These are phyloP conservation scores for Macrolepiota fuliginosa DNA, from an alignment of 768 basidiomycete genomes.

Conservation along the genomic window DNA sequence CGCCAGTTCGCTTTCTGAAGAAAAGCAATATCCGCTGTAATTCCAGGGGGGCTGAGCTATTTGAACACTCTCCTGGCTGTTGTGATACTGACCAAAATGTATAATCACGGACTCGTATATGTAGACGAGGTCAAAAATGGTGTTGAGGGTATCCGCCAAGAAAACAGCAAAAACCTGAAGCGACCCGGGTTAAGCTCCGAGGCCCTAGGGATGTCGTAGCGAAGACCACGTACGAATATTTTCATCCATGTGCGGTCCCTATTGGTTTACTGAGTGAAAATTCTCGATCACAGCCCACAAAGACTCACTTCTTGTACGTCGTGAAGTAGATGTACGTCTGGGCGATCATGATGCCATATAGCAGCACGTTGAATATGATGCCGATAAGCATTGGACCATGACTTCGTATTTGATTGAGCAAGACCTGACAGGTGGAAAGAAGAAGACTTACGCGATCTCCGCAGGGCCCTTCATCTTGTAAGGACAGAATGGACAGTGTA, in stretches of 20 bases:
- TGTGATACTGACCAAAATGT: slow-evolving; percentile 38
- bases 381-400: slow-evolving; percentile 19
- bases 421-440: not conserved
- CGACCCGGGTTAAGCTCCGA: slow-evolving; percentile 27
- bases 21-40: slow-evolving; percentile 16
- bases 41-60: not conserved
- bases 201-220: not conserved
- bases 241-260: slow-evolving; percentile 49
- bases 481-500: not conserved
- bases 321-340: slow-evolving; percentile 17
- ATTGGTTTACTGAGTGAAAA: not conserved
- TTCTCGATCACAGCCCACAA: not conserved
- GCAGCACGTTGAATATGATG: slow-evolving; percentile 14
- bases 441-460: slow-evolving; percentile 13
- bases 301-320: slow-evolving; percentile 15
- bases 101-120: slow-evolving; percentile 45
- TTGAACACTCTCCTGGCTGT: too few relatives aligned
- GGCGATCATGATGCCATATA: slow-evolving; percentile 17
- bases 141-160: slow-evolving; percentile 46
- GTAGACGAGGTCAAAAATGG: slow-evolving; percentile 40
- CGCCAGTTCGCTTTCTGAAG: slow-evolving; percentile 14
- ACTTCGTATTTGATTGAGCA: not conserved
- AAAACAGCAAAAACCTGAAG: slow-evolving; percentile 28
- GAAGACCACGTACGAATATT: slow-evolving; percentile 31
- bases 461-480: slow-evolving; percentile 12